Percentiles rank a stretch among this genome's conserved stretches.
phyloP scores from a whole-genome alignment of 768 basidiomycete genomes.

The Cantharellus anzutake region DNA sequence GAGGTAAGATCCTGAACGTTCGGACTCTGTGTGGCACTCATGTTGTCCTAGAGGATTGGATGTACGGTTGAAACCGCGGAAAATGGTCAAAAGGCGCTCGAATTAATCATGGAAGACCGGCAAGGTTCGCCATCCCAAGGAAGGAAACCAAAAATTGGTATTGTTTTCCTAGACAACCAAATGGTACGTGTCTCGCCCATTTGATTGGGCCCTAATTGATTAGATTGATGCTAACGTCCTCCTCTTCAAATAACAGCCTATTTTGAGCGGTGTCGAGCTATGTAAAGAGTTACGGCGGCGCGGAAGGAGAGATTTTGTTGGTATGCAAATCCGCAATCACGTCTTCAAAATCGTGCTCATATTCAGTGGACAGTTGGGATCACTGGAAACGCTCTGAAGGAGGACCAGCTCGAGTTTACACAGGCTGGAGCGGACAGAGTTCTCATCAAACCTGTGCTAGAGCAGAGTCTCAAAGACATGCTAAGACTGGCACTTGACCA shows the following conservation, averaged over 20 bases:
- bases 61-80: constrained; percentile 66
- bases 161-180: constrained; percentile 51
- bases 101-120: constrained; percentile 37
- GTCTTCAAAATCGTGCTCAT: not conserved
- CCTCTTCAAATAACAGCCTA: not conserved
- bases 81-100: constrained; percentile 62
- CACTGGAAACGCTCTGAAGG: constrained; percentile 30
- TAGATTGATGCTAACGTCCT: not conserved
- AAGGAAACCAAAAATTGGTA: constrained; percentile 17
- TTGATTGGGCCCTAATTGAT: not conserved
- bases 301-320: constrained; percentile 58
- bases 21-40: not conserved
- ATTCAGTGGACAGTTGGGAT: constrained; percentile 9
- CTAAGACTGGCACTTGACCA: constrained; percentile 8
- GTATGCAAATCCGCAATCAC: constrained; percentile 29
- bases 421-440: constrained; percentile 57
- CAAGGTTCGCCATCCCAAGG: not conserved
- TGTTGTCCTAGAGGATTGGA: constrained; percentile 33
- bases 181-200: constrained; percentile 33
- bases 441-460: constrained; percentile 56
- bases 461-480: constrained; percentile 10
- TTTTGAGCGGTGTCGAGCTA: constrained; percentile 34
- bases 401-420: constrained; percentile 57
- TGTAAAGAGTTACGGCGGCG: constrained; percentile 43
- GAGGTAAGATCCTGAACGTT: constrained; percentile 8